Evolutionary conservation across 257 asterid species (phyloP), one percentile per base, ranked within the genome.

Genomic region (Galeopsis tetrahit): DNA sequence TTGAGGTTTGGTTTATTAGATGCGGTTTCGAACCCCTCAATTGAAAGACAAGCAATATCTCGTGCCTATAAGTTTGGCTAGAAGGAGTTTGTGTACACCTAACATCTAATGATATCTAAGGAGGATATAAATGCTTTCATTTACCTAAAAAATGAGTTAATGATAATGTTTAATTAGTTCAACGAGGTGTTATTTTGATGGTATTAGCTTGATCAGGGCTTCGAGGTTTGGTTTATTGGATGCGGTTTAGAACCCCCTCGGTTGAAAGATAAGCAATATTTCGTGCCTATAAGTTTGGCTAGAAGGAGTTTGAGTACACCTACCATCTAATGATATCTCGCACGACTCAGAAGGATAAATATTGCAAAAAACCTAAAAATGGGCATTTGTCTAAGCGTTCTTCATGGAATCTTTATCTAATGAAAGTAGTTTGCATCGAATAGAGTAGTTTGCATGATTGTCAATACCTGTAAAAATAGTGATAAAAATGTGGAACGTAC

Each of bases 201-300:
- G 90, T n/a, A 83, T 85, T 8, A 81, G 84, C 78, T 75, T 85
- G 13, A 72, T 85, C 4, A 86, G 90, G 52, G 90, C 86, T 4
- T 85, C 88, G 0, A 81, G 90, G 62, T 82, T 85, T 2, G 75
- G 83, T 32, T 10, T 85, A 49, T n/a, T 85, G 58, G 90, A 86
- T 39, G 86, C 77, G 28, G 85, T 77, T 0, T 83, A 88, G 88
- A 85, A 85, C n/a, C n/a, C 90, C 90, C 1, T 81, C 90, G 0
- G 88, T 85, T 3, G 86, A 79, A 58, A 63, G 82, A 55, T 86
- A 86, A 59, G 90, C 86, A 0, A 79, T 81, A 14, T 63, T 80
- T 2, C 85, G 86, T 2, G 88, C 88, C 3, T 83, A 83, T 10
- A 77, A 86, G 71, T 75, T 83, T 17, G 90, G 90, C 28, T 87